phyloP scores from a whole-genome alignment of 345 rosid species.

The Citrus hindsii region DNA sequence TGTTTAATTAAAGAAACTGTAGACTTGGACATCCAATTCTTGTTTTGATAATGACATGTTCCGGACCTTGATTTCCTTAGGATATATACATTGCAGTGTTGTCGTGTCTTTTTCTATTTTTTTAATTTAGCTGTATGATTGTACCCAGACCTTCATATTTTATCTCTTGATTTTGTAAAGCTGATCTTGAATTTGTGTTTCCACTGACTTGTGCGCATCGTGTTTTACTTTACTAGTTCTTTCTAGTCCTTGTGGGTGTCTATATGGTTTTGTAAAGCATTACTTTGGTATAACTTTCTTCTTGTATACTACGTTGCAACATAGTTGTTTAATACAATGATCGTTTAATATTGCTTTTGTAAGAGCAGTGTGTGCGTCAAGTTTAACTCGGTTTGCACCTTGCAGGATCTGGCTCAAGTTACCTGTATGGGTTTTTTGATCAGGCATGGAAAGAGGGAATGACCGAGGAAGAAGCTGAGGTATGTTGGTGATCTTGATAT shows the following conservation, averaged over 20 bases:
- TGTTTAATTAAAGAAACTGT: background rate
- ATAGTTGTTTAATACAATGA: background rate
- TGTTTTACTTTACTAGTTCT: background rate
- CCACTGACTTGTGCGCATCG: background rate
- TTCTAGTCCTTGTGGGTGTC: background rate
- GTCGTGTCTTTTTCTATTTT: background rate
- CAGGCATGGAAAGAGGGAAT: slow-evolving; percentile 96
- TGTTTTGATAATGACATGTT: background rate
- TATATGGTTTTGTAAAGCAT: background rate
- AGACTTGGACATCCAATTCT: background rate
- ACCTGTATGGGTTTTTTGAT: slow-evolving; percentile 93
- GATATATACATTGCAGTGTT: background rate
- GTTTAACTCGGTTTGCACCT: slow-evolving; percentile 3
- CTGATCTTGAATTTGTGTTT: background rate
- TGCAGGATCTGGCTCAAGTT: slow-evolving; percentile 93
- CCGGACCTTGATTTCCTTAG: background rate
- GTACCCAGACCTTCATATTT: background rate
- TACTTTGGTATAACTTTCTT: background rate
- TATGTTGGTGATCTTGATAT: slow-evolving; percentile 18
- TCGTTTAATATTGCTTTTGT: background rate
- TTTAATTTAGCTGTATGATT: background rate
- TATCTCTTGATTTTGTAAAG: background rate
- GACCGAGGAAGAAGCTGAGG: slow-evolving; percentile 99
- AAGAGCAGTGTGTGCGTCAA: background rate
- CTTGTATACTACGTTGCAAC: background rate